phyloP scores from a whole-genome alignment of 2,329 filamentous ascomycete genomes.

The Xylaria sp. region DNA sequence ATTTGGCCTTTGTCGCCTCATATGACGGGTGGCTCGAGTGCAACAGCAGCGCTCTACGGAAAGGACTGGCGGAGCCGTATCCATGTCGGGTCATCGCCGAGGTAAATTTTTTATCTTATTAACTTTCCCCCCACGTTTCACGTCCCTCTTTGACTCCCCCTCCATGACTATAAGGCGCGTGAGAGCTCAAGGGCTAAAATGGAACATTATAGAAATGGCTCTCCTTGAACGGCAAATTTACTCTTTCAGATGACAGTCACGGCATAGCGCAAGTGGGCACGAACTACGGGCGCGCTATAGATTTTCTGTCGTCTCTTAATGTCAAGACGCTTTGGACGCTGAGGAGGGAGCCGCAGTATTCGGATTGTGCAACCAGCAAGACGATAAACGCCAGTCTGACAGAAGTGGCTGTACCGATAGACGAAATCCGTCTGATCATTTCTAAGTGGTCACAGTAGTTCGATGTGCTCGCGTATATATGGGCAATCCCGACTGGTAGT shows the following conservation, averaged over 20 bases:
- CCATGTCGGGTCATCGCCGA: constrained; percentile 81
- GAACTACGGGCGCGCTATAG: constrained; percentile 78
- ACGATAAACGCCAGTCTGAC: constrained; percentile 52
- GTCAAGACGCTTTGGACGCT: constrained; percentile 72
- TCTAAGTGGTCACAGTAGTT: constrained; percentile 42
- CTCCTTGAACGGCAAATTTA: constrained; percentile 80
- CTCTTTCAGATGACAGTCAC: constrained; percentile 95
- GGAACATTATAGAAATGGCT: constrained; percentile 70
- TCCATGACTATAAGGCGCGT: background rate
- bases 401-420: constrained; percentile 58
- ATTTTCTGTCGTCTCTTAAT: constrained; percentile 75
- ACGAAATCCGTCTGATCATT: constrained; percentile 43
- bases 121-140: constrained; percentile 18
- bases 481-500: background rate
- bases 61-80: constrained; percentile 92
- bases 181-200: background rate
- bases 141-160: constrained; percentile 8
- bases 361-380: constrained; percentile 41
- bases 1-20: constrained; percentile 74
- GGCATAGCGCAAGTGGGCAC: constrained; percentile 87
- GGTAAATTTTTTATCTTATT: constrained; percentile 51
- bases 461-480: background rate
- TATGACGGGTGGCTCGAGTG: constrained; percentile 90
- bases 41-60: constrained; percentile 87
- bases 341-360: constrained; percentile 51